Percentiles rank a stretch among this genome's conserved stretches.
Evolutionary conservation across 495 filamentous ascomycete genomes (phyloP).

Genomic region (Podospora bellae-mahoneyi): DNA sequence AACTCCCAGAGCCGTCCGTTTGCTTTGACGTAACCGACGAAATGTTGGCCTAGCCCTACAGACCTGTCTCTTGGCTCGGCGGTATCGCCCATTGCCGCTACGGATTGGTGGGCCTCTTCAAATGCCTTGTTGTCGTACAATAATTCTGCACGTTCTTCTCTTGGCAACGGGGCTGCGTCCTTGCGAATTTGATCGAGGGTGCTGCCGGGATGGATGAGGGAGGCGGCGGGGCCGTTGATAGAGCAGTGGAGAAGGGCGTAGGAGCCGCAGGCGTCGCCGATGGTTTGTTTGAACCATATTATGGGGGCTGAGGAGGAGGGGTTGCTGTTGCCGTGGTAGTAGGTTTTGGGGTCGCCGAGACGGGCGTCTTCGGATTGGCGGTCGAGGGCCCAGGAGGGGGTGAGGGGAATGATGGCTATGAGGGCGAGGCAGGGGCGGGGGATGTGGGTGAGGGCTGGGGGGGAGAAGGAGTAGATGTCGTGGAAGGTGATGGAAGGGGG

Average conservation of each 20-base stretch:
- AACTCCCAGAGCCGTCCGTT: slow-evolving; percentile 77
- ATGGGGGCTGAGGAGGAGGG: slow-evolving; percentile 40
- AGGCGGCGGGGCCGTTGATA: slow-evolving; percentile 49
- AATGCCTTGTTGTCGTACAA: slow-evolving; percentile 67
- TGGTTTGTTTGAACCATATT: slow-evolving; percentile 90
- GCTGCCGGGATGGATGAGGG: slow-evolving; percentile 45
- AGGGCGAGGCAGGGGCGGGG: slow-evolving; percentile 72
- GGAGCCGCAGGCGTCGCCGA: slow-evolving; percentile 80
- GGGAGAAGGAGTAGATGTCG: slow-evolving; percentile 75
- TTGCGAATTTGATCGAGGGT: slow-evolving; percentile 40
- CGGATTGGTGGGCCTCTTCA: slow-evolving; percentile 66
- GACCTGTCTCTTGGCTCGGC: slow-evolving; percentile 49
- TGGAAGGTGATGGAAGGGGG: slow-evolving; percentile 65
- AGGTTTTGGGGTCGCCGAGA: slow-evolving; percentile 15
- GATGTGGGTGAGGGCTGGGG: slow-evolving; percentile 65
- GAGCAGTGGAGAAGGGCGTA: slow-evolving; percentile 80
- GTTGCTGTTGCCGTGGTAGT: slow-evolving; percentile 13
- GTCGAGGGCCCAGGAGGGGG: slow-evolving; percentile 55
- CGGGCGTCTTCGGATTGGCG: slow-evolving; percentile 56
- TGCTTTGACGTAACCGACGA: slow-evolving; percentile 70
- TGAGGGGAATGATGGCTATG: slow-evolving; percentile 72
- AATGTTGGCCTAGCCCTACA: slow-evolving; percentile 58
- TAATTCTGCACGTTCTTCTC: slow-evolving; percentile 60
- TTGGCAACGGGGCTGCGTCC: slow-evolving; percentile 46
- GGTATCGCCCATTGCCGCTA: slow-evolving; percentile 65